Evolutionary conservation across 805 yeast species (phyloP).

Genomic region (Kockiozyma suomiensis): DNA sequence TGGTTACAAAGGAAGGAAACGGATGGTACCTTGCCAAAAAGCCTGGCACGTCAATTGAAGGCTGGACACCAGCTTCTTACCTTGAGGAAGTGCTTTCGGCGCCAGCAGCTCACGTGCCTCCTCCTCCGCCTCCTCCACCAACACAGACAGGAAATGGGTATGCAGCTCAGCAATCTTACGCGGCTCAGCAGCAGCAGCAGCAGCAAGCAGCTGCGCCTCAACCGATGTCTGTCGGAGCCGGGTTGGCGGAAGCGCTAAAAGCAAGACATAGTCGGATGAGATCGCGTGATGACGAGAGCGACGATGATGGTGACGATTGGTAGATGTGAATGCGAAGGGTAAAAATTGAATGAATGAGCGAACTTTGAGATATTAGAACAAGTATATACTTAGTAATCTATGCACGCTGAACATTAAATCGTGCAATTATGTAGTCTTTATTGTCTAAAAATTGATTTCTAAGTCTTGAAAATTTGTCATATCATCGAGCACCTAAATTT

Average conservation of each 20-base stretch:
- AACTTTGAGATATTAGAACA: too few species aligned
- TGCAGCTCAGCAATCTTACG: conserved; percentile 2
- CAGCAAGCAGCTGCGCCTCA: conserved; percentile 15
- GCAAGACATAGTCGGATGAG: conserved; percentile 68
- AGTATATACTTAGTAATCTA: too few species aligned
- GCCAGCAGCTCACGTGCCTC: conserved; percentile 36
- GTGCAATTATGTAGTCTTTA: too few species aligned
- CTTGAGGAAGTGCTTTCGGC: conserved; percentile 48
- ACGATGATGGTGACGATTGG: conserved; percentile 45
- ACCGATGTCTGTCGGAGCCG: conserved; percentile 10
- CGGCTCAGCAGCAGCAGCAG: conserved; percentile 12
- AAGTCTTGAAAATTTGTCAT: too few species aligned
- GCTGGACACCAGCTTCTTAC: conserved; percentile 98
- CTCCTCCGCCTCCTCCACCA: conserved; percentile 39
- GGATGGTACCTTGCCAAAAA: conserved; percentile 94
- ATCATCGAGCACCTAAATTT: too few species aligned
- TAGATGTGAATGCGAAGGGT: conserved; percentile 1
- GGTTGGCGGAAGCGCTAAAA: conserved; percentile 79
- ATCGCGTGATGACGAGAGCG: conserved; percentile 62
- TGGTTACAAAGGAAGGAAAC: conserved; percentile 72
- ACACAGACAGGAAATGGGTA: conserved; percentile 20
- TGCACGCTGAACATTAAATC: too few species aligned
- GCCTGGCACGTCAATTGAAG: conserved; percentile 53
- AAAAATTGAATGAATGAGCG: too few species aligned
- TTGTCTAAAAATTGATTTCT: too few species aligned